phyloP scores from a whole-genome alignment of 805 yeast species.

The Barnettozyma wickerhamii region DNA sequence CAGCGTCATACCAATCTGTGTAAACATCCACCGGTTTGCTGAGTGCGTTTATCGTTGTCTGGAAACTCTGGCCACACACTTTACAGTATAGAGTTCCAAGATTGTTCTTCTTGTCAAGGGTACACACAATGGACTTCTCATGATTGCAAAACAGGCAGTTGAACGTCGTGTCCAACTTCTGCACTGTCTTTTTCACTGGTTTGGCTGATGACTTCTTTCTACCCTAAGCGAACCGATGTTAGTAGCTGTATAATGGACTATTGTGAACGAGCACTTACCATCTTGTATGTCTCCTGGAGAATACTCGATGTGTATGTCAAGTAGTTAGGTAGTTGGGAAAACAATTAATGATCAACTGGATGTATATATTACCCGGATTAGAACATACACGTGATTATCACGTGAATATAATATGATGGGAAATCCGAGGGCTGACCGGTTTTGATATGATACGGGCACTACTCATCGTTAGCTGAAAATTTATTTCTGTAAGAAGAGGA shows the following conservation, averaged over 20 bases:
- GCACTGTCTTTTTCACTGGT: conserved; percentile 75
- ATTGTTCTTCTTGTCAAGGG: conserved; percentile 79
- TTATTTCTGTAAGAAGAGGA: conserved; percentile 9
- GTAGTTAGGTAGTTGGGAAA: too few species aligned
- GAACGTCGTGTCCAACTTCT: conserved; percentile 75
- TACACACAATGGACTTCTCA: conserved; percentile 85
- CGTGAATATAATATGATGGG: not conserved
- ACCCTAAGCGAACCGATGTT: conserved; percentile 39
- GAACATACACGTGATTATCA: not conserved
- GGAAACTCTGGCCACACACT: conserved; percentile 91
- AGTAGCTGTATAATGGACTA: too few species aligned
- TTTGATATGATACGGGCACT: not conserved
- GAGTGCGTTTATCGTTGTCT: conserved; percentile 69
- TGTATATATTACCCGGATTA: not conserved
- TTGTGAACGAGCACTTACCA: conserved; percentile 15
- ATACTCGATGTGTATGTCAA: not conserved
- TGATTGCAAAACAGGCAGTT: conserved; percentile 94
- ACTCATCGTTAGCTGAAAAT: conserved; percentile 9
- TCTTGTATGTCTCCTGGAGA: too few species aligned
- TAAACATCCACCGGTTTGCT: conserved; percentile 93
- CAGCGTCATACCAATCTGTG: conserved; percentile 98
- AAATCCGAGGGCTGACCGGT: not conserved
- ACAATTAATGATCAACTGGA: too few species aligned
- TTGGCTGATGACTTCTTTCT: conserved; percentile 83
- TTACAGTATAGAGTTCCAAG: conserved; percentile 86